These are phyloP conservation scores for Phaffia rhodozyma DNA, from an alignment of 1,284 basidiomycete genomes.

Conservation along the genomic window DNA sequence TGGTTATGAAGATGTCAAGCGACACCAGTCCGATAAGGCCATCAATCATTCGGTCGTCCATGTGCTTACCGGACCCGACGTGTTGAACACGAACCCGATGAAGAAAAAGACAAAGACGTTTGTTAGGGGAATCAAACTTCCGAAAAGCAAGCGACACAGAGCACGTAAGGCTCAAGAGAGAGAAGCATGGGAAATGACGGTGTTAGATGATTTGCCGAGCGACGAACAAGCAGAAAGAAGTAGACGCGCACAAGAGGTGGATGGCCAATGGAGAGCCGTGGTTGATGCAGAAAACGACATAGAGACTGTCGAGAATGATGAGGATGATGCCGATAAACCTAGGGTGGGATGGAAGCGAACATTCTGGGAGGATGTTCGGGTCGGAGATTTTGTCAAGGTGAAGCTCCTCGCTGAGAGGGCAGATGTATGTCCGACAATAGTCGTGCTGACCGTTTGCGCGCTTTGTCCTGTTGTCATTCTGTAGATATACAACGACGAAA, in stretches of 20 bases:
- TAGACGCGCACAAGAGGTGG: constrained; percentile 26
- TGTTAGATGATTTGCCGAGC: constrained; percentile 13
- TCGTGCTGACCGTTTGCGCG: too few relatives aligned
- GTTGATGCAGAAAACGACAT: constrained; percentile 28
- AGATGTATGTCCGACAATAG: too few relatives aligned
- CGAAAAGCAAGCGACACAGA: constrained; percentile 26
- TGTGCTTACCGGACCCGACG: constrained; percentile 53
- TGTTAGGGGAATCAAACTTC: constrained; percentile 50
- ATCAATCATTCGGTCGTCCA: constrained; percentile 71
- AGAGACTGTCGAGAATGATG: constrained; percentile 30
- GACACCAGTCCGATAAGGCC: constrained; percentile 82
- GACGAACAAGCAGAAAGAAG: constrained; percentile 15
- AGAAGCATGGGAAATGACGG: constrained; percentile 25
- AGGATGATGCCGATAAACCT: constrained; percentile 23
- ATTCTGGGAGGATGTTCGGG: constrained; percentile 85
- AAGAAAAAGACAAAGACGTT: constrained; percentile 63
- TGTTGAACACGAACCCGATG: constrained; percentile 61
- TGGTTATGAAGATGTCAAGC: constrained; percentile 92
- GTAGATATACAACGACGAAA: constrained; percentile 70
- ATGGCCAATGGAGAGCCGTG: constrained; percentile 40
- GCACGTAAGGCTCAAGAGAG: constrained; percentile 17
- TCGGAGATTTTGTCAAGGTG: constrained; percentile 81
- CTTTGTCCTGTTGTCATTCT: too few relatives aligned
- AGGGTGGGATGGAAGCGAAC: constrained; percentile 54
- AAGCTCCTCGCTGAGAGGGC: too few relatives aligned